Evolutionary conservation across 1,284 basidiomycete genomes (phyloP), one percentile per base, ranked within the genome.

Genomic region (Microbotryum scabiosae): DNA sequence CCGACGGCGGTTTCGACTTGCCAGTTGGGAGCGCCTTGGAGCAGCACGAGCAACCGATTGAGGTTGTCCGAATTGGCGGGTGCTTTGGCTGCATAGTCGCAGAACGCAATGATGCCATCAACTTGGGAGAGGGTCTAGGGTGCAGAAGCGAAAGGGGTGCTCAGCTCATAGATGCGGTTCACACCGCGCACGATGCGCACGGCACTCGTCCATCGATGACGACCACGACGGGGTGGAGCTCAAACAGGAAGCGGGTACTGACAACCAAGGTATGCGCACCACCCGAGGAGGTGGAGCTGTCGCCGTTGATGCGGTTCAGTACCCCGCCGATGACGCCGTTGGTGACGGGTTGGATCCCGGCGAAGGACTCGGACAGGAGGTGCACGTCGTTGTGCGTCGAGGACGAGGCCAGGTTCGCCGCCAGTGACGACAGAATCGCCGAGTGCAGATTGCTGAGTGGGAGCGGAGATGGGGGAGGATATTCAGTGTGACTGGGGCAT

Each of bases 361-460:
- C 45, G 57, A 69, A 53, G 9, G 63, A 48, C 18, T 60, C 52
- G 0, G 59, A 59, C 46, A 66, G 57, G 44, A 59, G 57, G 28
- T 47, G n/a, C 21, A 63, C 59, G 60, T 70, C 68, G 61, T 68
- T 67, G 45, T 70, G 62, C 28, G 62, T 54, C 16, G 63, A 58
- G 8, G 63, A 53, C 44, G 65, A 67, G 52, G 76, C 73, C 49
- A 85, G 78, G 72, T 84, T 86, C 32, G 79, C 76, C 4, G 88
- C 89, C 62, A 94, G 82, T 75, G 90, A 87, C 30, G 84, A 82
- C 41, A 94, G 77, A 66, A 93, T 86, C 66, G 82, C 81, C 72
- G 88, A 85, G 69, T 86, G 87, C 58, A 91, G 84, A 75, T 88
- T 86, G 67, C 77, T 74, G 62, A 3, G 36, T 16, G 16, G 1